phyloP scores from a whole-genome alignment of 169 alveolate species.

The Cardiosporidium cionae region DNA sequence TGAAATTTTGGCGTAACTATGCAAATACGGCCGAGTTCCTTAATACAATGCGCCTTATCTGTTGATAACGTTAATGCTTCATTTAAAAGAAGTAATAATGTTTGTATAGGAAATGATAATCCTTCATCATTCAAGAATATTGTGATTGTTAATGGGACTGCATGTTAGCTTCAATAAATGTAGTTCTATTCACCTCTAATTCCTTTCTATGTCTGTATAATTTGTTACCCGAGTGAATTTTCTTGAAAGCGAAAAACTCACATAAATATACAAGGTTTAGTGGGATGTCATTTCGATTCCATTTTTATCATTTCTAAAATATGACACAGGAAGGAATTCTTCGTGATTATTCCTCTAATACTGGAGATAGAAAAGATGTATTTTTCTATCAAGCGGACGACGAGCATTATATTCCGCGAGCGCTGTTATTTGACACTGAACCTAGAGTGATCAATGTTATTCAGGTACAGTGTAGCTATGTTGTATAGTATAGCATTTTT shows the following conservation, averaged over 20 bases:
- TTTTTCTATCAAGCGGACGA: slow-evolving; percentile 93
- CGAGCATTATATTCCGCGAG: slow-evolving; percentile 83
- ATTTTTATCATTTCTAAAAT: neutral
- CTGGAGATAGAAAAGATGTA: slow-evolving; percentile 94
- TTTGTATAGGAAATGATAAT: too few species aligned
- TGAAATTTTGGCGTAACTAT: too few species aligned
- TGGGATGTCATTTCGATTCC: neutral
- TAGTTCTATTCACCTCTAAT: too few species aligned
- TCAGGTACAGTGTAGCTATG: slow-evolving; percentile 17
- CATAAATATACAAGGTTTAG: neutral
- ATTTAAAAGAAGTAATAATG: too few species aligned
- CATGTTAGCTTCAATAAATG: too few species aligned
- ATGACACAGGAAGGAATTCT: slow-evolving; percentile 11
- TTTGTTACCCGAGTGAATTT: neutral
- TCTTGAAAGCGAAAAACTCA: neutral
- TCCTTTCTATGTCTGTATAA: neutral
- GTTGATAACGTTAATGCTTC: too few species aligned
- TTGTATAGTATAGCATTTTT: neutral
- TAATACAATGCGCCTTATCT: too few species aligned
- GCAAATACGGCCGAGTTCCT: too few species aligned
- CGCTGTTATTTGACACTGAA: slow-evolving; percentile 94
- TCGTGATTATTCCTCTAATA: slow-evolving; percentile 32
- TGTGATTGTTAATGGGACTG: too few species aligned
- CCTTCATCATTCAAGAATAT: too few species aligned
- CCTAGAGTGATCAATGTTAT: slow-evolving; percentile 80